Percentiles rank a stretch among this genome's conserved stretches.
Conservation (phyloP, 148 eudicot genomes). For the Simmondsia chinensis region DNA sequence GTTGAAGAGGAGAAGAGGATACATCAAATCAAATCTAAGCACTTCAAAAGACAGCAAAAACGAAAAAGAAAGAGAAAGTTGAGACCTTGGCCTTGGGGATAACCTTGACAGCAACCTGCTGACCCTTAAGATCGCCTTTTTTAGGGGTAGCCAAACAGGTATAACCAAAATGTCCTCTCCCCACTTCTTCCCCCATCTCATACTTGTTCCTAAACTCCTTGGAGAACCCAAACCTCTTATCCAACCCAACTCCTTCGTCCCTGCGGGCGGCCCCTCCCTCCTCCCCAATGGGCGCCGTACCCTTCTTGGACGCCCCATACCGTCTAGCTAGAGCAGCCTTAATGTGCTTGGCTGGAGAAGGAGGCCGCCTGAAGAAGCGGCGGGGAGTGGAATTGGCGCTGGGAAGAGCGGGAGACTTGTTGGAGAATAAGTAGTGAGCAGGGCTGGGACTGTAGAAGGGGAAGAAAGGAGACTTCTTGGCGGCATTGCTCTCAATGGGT, state of each 20-base stretch:
- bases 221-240: conserved; percentile 50
- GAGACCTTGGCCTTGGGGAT: conserved; percentile 50
- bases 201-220: conserved; percentile 30
- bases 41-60: neutral
- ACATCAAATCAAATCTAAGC: neutral
- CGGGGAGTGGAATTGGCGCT: conserved; percentile 25
- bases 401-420: conserved; percentile 26
- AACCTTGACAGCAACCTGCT: conserved; percentile 51
- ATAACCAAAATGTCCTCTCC: conserved; percentile 67
- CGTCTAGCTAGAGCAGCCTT: conserved; percentile 31
- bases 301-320: conserved; percentile 21
- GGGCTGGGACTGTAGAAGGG: conserved; percentile 48
- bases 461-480: conserved; percentile 28
- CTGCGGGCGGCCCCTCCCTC: conserved; percentile 12
- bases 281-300: conserved; percentile 12
- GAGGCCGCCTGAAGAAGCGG: conserved; percentile 33
- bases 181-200: conserved; percentile 56
- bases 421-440: conserved; percentile 16
- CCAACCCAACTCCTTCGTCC: conserved; percentile 24
- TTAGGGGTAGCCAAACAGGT: conserved; percentile 35
- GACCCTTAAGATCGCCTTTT: conserved; percentile 43
- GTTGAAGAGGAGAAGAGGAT: no score
- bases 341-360: conserved; percentile 62
- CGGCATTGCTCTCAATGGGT: conserved; percentile 1
- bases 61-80: neutral